Evolutionary conservation across 139 green algal species (phyloP), one percentile per base, ranked within the genome.

Genomic region (Gonium pectorale): DNA sequence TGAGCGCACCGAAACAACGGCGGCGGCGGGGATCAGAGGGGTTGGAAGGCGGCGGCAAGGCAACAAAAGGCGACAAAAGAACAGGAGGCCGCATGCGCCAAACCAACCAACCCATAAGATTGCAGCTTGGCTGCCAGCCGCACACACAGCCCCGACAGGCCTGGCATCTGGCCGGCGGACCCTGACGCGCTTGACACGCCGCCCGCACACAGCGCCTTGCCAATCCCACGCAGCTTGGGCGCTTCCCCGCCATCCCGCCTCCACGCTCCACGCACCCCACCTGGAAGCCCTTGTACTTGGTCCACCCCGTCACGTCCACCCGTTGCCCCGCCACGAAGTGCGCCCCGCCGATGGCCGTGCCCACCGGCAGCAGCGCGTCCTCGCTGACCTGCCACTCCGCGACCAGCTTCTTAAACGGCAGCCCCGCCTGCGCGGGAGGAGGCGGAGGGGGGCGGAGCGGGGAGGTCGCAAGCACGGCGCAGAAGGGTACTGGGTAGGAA

Each of bases 271-370:
- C 8, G 0, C 24, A 43, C 29, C 77, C n/a, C 77, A 84, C 90
- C 84, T 96, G 92, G 86, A 99, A 99, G n/a, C 97, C 96, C 85
- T 99, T 99, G 51, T 94, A 96, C 49, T 96, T 98, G 38, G 92
- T 98, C 67, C 85, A 96, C 51, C 97, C 97, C 19, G 88, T 92
- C 2, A 99, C 86, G 89, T 99, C 98, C 40, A 99, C 91, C 60
- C 93, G 94, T 92, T 99, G 98, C 2, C 98, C 98, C 1, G 96
- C 86, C 24, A 94, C 88, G 85, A 98, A 99, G 79, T 99, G 97
- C 19, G 86, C 86, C 13, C 94, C 96, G 21, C 71, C 90, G 6
- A 99, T 81, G 52, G 79, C 40, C 3, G 93, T 96, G 52, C 97
- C 97, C 3, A 94, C 85, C 0, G 97, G 97, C 79, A 99, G 88